Evolutionary conservation across 208 protist species (phyloP).

Genomic region (Wallacemonas rigidus): DNA sequence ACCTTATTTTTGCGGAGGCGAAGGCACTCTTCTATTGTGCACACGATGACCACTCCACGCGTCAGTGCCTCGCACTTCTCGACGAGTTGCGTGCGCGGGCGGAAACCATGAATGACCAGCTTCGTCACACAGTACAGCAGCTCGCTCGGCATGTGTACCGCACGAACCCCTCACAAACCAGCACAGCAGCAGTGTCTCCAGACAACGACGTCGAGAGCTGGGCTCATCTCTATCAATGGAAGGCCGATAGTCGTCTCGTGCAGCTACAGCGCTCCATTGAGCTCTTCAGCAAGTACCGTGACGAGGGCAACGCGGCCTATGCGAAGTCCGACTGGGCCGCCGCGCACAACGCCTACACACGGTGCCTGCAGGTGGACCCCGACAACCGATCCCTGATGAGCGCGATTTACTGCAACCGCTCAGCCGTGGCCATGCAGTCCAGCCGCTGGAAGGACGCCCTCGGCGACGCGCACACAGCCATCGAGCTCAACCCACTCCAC

Average conservation of each 20-base stretch:
- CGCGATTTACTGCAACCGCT: conserved; percentile 78
- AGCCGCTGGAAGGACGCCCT: conserved; percentile 62
- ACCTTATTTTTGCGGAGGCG: conserved; percentile 59
- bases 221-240: conserved; percentile 24
- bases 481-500: conserved; percentile 51
- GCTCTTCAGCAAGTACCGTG: conserved; percentile 62
- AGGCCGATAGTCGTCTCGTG: conserved; percentile 48
- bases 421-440: conserved; percentile 78
- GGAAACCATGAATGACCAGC: conserved; percentile 28
- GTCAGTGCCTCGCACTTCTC: conserved; percentile 43
- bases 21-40: conserved; percentile 79
- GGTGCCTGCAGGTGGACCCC: conserved; percentile 61
- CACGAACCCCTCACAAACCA: background rate
- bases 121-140: conserved; percentile 29
- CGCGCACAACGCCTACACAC: conserved; percentile 63
- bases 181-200: conserved; percentile 2
- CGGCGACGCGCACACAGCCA: conserved; percentile 34
- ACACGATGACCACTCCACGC: conserved; percentile 60
- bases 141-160: conserved; percentile 5
- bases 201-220: conserved; percentile 34
- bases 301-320: conserved; percentile 77
- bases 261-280: conserved; percentile 57
- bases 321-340: conserved; percentile 49
- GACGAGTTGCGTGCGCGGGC: conserved; percentile 37
- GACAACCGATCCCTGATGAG: conserved; percentile 64